Evolutionary conservation across 1,284 basidiomycete genomes (phyloP).

Genomic region (Sutorius eximius): DNA sequence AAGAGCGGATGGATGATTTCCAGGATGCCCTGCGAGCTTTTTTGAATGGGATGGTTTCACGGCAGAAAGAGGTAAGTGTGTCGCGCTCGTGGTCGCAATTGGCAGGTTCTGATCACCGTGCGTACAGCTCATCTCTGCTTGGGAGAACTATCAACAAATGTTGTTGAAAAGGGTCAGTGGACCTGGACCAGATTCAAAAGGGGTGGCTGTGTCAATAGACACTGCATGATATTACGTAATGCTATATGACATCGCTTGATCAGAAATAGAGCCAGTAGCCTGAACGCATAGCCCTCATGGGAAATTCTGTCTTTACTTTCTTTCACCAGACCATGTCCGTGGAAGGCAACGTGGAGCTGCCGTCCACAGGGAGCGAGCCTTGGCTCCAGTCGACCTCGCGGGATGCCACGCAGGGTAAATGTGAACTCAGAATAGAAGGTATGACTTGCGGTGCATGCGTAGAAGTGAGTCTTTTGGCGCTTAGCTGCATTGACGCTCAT

Average conservation of each 20-base stretch:
- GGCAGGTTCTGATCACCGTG: not conserved
- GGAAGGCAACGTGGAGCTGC: constrained; percentile 21
- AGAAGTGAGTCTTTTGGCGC: constrained; percentile 55
- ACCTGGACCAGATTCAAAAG: not conserved
- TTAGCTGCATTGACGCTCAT: not conserved
- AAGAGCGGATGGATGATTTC: constrained; percentile 89
- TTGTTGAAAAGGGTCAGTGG: constrained; percentile 49
- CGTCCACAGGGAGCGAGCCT: constrained; percentile 36
- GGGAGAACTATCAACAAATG: constrained; percentile 73
- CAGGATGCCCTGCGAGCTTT: constrained; percentile 75
- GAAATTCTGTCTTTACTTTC: not conserved
- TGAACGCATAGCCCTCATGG: not conserved
- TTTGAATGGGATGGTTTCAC: constrained; percentile 77
- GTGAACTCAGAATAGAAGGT: constrained; percentile 81
- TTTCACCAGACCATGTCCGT: constrained; percentile 8
- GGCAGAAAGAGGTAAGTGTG: constrained; percentile 76
- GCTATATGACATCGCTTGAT: constrained; percentile 16
- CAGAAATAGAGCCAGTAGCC: not conserved
- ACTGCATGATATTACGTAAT: constrained; percentile 13
- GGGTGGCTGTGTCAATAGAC: not conserved
- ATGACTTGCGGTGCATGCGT: constrained; percentile 92
- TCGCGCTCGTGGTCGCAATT: not conserved
- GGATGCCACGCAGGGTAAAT: constrained; percentile 40
- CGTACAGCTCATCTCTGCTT: constrained; percentile 59
- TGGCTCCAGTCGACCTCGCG: constrained; percentile 28